Evolutionary conservation across 148 eudicot species (phyloP).

Genomic region (Camellia japonica): DNA sequence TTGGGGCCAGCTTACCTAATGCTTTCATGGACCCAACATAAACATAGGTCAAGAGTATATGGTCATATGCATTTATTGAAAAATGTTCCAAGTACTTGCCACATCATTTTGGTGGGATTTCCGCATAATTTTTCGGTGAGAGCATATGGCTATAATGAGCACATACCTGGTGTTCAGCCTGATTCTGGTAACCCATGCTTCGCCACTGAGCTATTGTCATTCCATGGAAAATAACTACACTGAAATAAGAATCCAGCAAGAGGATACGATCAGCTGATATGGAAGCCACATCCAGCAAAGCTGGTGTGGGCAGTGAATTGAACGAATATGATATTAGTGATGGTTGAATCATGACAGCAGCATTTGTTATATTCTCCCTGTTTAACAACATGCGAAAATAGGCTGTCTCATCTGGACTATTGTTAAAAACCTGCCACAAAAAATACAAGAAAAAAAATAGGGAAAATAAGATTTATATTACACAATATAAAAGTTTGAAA

Average conservation of each 20-base stretch:
- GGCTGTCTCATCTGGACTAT: conserved; percentile 99
- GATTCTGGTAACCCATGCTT: conserved; percentile 87
- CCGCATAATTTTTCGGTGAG: too few relatives aligned
- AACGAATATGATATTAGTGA: conserved; percentile 88
- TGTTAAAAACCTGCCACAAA: conserved; percentile 66
- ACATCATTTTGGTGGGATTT: too few relatives aligned
- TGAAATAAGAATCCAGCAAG: conserved; percentile 83
- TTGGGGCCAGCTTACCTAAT: background rate
- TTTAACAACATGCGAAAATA: conserved; percentile 87
- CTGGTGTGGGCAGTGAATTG: conserved; percentile 76
- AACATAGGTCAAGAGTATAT: background rate
- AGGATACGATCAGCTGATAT: conserved; percentile 88
- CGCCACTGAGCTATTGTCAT: conserved; percentile 99
- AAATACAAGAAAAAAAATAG: background rate
- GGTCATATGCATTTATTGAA: background rate
- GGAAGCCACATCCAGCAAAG: conserved; percentile 81
- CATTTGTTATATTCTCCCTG: conserved; percentile 82
- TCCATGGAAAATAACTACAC: conserved; percentile 89
- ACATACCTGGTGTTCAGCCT: conserved; percentile 77
- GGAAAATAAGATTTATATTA: background rate
- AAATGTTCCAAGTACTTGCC: too few relatives aligned
- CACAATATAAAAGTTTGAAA: background rate
- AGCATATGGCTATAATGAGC: background rate
- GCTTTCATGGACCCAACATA: background rate
- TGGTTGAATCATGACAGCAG: conserved; percentile 95